Evolutionary conservation across 768 basidiomycete genomes (phyloP).

Genomic region (Rickenella mellea): DNA sequence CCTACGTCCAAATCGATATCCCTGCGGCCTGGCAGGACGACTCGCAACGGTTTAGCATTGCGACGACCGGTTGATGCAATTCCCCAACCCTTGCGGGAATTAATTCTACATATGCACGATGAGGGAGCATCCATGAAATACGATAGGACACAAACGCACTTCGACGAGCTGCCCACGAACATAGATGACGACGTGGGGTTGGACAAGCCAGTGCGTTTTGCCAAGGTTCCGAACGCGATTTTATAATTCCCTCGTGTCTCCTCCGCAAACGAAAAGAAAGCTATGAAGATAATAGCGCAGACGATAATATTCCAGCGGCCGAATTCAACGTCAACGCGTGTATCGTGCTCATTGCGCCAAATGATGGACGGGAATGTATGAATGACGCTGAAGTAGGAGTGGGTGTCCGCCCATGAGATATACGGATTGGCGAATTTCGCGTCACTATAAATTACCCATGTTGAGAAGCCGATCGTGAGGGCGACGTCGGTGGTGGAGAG

Average conservation of each 20-base stretch:
- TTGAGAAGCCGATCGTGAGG: constrained; percentile 33
- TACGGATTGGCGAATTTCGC: constrained; percentile 28
- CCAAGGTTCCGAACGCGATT: constrained; percentile 28
- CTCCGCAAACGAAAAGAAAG: constrained; percentile 53
- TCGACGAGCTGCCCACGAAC: too few species aligned
- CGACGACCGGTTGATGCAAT: too few species aligned
- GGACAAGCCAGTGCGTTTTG: constrained; percentile 44
- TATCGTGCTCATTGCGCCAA: constrained; percentile 27
- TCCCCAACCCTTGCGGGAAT: too few species aligned
- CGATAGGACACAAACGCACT: too few species aligned
- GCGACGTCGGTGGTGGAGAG: constrained; percentile 38
- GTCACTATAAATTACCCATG: constrained; percentile 30
- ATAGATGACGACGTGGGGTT: constrained; percentile 62
- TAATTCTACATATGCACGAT: too few species aligned
- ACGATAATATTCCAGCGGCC: constrained; percentile 39
- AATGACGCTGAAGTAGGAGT: constrained; percentile 37
- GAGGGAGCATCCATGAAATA: too few species aligned
- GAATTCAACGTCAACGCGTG: constrained; percentile 25
- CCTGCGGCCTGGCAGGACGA: too few species aligned
- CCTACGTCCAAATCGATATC: too few species aligned
- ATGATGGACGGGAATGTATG: constrained; percentile 28
- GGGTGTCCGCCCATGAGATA: constrained; percentile 42
- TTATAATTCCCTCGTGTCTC: constrained; percentile 51
- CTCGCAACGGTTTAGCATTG: too few species aligned
- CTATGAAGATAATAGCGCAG: constrained; percentile 51